These are phyloP conservation scores for Rhizopogon vesiculosus DNA, from an alignment of 768 basidiomycete species.

Conservation along the genomic window DNA sequence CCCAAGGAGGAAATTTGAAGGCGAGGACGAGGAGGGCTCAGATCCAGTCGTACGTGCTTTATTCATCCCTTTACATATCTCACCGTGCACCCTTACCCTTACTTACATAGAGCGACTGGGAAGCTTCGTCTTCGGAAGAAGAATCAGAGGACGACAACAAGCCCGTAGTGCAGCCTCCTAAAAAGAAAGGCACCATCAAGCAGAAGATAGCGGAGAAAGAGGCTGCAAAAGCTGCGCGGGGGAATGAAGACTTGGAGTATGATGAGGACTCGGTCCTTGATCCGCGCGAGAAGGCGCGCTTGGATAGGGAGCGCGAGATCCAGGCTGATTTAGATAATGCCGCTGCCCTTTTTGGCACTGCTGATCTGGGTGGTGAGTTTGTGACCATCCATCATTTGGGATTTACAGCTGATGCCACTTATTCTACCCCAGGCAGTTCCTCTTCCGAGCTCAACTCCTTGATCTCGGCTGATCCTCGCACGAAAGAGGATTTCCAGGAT, in stretches of 20 bases:
- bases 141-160: conserved; percentile 38
- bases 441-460: conserved; percentile 65
- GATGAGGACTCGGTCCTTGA: conserved; percentile 75
- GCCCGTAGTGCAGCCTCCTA: conserved; percentile 59
- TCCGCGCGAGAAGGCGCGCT: conserved; percentile 70
- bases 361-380: conserved; percentile 55
- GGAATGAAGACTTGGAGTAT: conserved; percentile 46
- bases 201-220: conserved; percentile 92
- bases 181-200: conserved; percentile 92
- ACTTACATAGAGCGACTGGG: conserved; percentile 84
- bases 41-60: conserved; percentile 57
- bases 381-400: too few species aligned
- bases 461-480: conserved; percentile 75
- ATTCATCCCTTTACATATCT: too few species aligned
- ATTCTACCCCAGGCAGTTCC: conserved; percentile 48
- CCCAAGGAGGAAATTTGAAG: conserved; percentile 72
- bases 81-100: too few species aligned
- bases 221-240: conserved; percentile 55
- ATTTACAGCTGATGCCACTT: neutral
- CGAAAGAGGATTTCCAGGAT: conserved; percentile 81
- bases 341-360: conserved; percentile 72
- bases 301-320: conserved; percentile 78
- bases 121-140: conserved; percentile 75
- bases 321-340: conserved; percentile 86
- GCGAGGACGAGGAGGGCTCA: conserved; percentile 88